Evolutionary conservation across 2,329 filamentous ascomycete genomes (phyloP), one percentile per base, ranked within the genome.

Genomic region (Zymoseptoria ardabiliae): DNA sequence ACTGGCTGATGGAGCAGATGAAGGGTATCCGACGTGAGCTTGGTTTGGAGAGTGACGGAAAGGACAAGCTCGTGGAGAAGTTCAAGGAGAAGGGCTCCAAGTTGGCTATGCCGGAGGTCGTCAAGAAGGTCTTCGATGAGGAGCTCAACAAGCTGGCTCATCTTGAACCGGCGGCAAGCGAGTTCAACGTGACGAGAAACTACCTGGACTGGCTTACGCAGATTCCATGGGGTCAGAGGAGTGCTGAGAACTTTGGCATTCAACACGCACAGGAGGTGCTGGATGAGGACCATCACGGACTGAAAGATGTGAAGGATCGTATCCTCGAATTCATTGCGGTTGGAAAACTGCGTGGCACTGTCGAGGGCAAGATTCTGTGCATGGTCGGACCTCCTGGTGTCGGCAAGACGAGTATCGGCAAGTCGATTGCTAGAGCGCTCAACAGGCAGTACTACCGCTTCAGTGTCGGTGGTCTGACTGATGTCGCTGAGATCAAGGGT

Each of bases 1-100:
- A 97, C 77, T 97, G 91, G 90, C 79, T 99, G 53, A 95, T 96
- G 91, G 94, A 99, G 76, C 95, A 99, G 74, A 96, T 99, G 92
- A 97, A 97, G 79, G 94, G 92, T 23, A 99, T 99, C 71, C 88
- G 91, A 60, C 85, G 94, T 60, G 94, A 99, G 75, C 84, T 99
- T 54, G 94, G 95, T 21, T 90, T 99, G 56, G 95, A 99, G 73
- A 96, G 91, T 5, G 94, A 99, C 71, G 94, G 95, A 65, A 99
- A 97, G 76, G 94, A 99, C 71, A 97, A 97, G 77, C 81, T 99
- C 11, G 90, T 99, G 1, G 94, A 97, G 74, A 96, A 90, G 73
- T 99, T 99, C 80, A 94, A 91, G 76, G 92, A 97, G 71, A 97
- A 96, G 80, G 91, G 91, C 0, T 82, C 84, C 71, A 96, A 95